Base-by-base conservation (phyloP, 139 green algal species). In the Picochlorum sp. region DNA sequence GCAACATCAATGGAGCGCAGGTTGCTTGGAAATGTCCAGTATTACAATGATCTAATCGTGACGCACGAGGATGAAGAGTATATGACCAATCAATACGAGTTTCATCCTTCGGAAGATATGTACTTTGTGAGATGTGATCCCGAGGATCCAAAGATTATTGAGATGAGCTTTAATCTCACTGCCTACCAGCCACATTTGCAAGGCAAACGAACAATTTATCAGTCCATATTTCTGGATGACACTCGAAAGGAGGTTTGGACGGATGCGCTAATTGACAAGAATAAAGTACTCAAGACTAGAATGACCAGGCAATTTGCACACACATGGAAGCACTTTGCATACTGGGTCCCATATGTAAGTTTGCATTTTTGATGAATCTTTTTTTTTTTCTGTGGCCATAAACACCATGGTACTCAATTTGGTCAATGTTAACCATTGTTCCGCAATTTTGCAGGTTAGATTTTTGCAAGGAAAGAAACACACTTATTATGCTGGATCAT, bases 101-200 rank as follows among this genome's bases (percentile, higher is more conserved):
- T 86, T 12, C 36, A 45, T 44, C 61, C 62, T 14, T 55, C 61
- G 44, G 30, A 57, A 4, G 81, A 86, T 66, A 88, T 86, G 79
- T 88, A 88, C 70, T 88, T 88, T 56, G 65, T 88, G 18, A 74
- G 77, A 33, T 81, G 69, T 8, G 81, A 88, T 61, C 50, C 61
- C 0, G 26, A 75, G 24, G 25, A 59, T 26, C 67, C 59, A 50
- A 56, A 73, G 24, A 78, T 78, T 33, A 79, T 85, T 30, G 81
- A 88, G 64, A 88, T 88, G 81, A 70, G 53, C 20, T 88, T 88
- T 65, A 81, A 86, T 59, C 57, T 88, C n/a, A 68, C 43, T 56
- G 67, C 59, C 12, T 88, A 88, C 66, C 81, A 88, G 61, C 79
- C 79, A 3, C 74, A 83, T 50, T 63, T 85, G 64, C 25, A 41